Evolutionary conservation across 2,329 filamentous ascomycete species (phyloP), one percentile per base, ranked within the genome.

Genomic region (Fusarium nurragi): DNA sequence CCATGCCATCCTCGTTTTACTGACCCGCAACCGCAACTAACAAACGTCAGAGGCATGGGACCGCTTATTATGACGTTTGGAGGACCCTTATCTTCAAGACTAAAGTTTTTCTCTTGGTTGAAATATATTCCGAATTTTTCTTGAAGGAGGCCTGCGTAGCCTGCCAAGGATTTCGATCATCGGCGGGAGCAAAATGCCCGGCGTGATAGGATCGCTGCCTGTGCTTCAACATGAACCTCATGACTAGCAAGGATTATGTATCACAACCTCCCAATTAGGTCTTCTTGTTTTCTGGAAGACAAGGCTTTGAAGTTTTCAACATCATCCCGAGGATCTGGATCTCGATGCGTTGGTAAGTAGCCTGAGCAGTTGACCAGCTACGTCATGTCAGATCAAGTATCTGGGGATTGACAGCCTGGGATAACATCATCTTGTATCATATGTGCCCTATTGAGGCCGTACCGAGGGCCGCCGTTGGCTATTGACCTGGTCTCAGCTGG

Each of bases 161-260:
- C 32, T 19, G 23, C 39, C 41, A 51, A 44, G 19, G 40, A 28
- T 18, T 23, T 23, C 39, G 44, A 26, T 39, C 38, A 19, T 57
- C 16, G 16, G 7, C 9, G 36, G 59, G 64, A 66, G 64, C 39
- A 67, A 67, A 66, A 50, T 21, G 32, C 64, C 64, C 59, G 60
- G 41, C 18, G 21, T n/a, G 16, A 34, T 18, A 18, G 46, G 37
- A 32, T 55, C 32, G 36, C 45, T 26, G 36, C 39, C 7, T 45
- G 9, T 12, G 25, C 18, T 28, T 28, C 19, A n/a, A 25, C 32
- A 19, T 25, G 47, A 56, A 51, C 34, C 32, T 21, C 22, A 54
- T 55, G 43, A 39, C 44, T 7, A 19, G 13, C 57, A 47, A 18
- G 51, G 61, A 37, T 54, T 19, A 22, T 19, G 43, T 26, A 49